Conservation (phyloP, 352 stramenopile genomes). For the Phytophthora pini region DNA sequence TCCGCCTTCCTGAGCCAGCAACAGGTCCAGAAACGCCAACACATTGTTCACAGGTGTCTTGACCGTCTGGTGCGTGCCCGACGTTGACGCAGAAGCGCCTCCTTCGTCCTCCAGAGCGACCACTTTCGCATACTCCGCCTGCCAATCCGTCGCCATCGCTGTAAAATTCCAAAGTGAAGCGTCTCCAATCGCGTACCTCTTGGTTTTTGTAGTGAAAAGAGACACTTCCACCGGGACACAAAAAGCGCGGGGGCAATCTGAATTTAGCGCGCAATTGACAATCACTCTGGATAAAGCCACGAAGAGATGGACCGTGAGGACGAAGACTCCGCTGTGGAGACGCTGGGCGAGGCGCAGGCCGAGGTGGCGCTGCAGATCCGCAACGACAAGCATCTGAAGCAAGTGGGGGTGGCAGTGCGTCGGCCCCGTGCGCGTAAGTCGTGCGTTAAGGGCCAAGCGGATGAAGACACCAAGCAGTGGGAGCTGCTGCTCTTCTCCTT, state of each 20-base stretch:
- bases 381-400: conserved; percentile 84
- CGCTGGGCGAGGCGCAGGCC: conserved; percentile 39
- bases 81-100: background rate
- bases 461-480: conserved; percentile 88
- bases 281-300: conserved; percentile 38
- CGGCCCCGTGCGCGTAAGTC: conserved; percentile 73
- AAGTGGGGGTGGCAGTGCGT: conserved; percentile 80
- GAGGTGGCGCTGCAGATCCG: conserved; percentile 85
- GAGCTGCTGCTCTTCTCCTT: conserved; percentile 82
- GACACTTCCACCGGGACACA: conserved; percentile 23
- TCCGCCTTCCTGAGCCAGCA: conserved; percentile 38
- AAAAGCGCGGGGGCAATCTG: conserved; percentile 34
- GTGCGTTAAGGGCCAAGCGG: conserved; percentile 71
- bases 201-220: background rate
- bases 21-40: conserved; percentile 37
- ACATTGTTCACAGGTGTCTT: conserved; percentile 12
- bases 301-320: conserved; percentile 41
- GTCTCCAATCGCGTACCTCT: conserved; percentile 3
- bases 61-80: conserved; percentile 1
- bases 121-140: conserved; percentile 28
- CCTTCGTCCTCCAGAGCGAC: conserved; percentile 18
- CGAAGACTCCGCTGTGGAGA: conserved; percentile 29
- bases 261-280: conserved; percentile 15
- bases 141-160: conserved; percentile 30
- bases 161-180: conserved; percentile 19